Percentiles rank a stretch among this genome's conserved stretches.
Evolutionary conservation across 208 protist genomes (phyloP).

Genomic region (Leishmania turanica): DNA sequence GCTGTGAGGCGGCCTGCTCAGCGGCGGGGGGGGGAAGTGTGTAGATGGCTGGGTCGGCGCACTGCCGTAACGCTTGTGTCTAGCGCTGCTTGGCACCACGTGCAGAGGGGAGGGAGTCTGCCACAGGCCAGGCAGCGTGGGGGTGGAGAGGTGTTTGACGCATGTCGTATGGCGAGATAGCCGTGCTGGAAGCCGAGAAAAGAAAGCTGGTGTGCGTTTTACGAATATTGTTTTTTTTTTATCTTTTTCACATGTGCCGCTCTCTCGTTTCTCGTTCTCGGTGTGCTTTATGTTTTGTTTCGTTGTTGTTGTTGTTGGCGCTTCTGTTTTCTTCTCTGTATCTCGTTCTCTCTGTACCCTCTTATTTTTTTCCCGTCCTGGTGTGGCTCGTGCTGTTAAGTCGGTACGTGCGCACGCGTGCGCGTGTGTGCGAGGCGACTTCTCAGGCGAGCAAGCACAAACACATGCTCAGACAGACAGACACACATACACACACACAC

Average conservation of each 20-base stretch:
- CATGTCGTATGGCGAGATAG: no score
- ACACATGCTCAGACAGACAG: not conserved
- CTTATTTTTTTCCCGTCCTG: not conserved
- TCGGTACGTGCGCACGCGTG: not conserved
- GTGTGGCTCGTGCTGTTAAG: not conserved
- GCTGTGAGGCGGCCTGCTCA: not conserved
- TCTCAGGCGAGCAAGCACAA: not conserved
- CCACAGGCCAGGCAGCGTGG: no score
- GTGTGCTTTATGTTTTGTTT: not conserved
- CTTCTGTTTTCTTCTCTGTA: not conserved
- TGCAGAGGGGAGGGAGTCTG: not conserved
- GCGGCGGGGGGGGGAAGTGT: no score
- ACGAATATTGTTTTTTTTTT: no score
- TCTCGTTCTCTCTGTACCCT: constrained; percentile 8
- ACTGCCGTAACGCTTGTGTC: not conserved
- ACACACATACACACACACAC: not conserved
- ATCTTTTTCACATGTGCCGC: no score
- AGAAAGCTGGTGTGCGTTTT: no score
- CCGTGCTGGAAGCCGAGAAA: no score
- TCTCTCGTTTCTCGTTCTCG: not conserved
- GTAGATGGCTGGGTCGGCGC: not conserved
- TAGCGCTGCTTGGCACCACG: not conserved
- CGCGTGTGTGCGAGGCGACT: not conserved
- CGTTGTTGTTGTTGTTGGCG: constrained; percentile 2
- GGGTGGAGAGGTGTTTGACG: no score